phyloP scores from a whole-genome alignment of 2,329 filamentous ascomycete species.

The Elsinoe batatas region DNA sequence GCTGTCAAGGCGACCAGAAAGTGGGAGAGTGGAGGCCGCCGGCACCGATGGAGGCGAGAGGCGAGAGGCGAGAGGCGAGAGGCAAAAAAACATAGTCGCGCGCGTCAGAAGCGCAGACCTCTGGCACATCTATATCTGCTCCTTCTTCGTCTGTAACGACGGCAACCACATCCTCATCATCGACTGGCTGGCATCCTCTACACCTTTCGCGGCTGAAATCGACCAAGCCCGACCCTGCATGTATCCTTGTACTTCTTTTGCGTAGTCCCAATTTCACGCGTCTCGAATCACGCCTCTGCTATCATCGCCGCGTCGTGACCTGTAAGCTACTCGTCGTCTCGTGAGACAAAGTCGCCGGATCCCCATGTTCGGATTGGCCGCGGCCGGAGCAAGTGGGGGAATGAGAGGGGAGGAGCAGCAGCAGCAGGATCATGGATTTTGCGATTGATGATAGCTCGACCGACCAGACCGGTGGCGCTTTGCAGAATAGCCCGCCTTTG shows the following conservation, averaged over 20 bases:
- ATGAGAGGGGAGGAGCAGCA: not conserved
- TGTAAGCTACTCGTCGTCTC: not conserved
- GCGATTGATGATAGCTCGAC: no score
- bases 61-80: not conserved
- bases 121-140: not conserved
- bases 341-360: not conserved
- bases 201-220: constrained; percentile 2
- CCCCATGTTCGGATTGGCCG: not conserved
- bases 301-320: not conserved
- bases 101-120: not conserved
- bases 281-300: not conserved
- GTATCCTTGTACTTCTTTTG: not conserved
- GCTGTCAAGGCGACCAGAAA: constrained; percentile 10
- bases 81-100: not conserved
- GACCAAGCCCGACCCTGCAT: constrained; percentile 1
- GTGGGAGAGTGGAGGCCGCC: not conserved
- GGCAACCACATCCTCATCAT: not conserved
- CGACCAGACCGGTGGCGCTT: not conserved
- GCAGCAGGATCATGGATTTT: not conserved
- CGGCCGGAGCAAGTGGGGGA: constrained; percentile 1
- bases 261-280: constrained; percentile 2
- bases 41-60: not conserved
- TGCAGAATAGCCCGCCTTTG: not conserved
- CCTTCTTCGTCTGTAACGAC: not conserved
- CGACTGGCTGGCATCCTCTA: constrained; percentile 1